Base-by-base conservation (phyloP, 2,329 filamentous ascomycete genomes). In the Xylariomycetidae sp. region DNA sequence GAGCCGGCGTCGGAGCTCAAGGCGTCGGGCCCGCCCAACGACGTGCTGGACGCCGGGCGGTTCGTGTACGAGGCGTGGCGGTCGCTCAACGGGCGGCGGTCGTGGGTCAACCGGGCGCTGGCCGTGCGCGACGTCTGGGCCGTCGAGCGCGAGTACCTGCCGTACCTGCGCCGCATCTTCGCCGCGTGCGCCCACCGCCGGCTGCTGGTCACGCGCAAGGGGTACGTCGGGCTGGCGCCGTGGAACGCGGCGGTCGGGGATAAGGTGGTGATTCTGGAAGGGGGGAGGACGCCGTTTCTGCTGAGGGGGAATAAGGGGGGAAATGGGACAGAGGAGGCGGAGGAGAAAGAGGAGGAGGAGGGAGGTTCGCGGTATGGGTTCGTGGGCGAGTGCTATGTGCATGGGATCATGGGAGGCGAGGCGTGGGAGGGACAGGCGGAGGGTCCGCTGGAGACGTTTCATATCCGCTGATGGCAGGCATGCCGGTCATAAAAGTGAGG, bases 181-280 rank as follows among this genome's bases (percentile, higher is more conserved):
- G 26, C 31, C 19, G 20, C 29, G 9, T 39, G 37, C 20, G 32
- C 30, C 11, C 37, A 42, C 15, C 30, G 43, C 25, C 36, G 30
- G 13, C 27, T 46, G 13, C 43, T 41, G 35, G 40, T 45, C 6
- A 43, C 42, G 16, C 19, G 30, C 13, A 29, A 22, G 16, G 40
- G 43, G 9, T 41, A 44, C 27, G 31, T 46, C 8, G 43, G 43
- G 9, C 15, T 46, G 23, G 40, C 40, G n/a, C 33, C 36, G 23
- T 41, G 41, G 40, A 41, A 43, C 19, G 40, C 36, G 7, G 16
- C 34, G 32, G 27, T 19, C 9, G 43, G 43, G 4, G 43, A 46
- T 26, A 25, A 28, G 25, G 33, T 46, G 6, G 33, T 22, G n/a
- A 30, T 38, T 13, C 14, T 46, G 22, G 22, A 33, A 11, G 43